Conservation (phyloP, 768 basidiomycete genomes). For the Galerina marginata region DNA sequence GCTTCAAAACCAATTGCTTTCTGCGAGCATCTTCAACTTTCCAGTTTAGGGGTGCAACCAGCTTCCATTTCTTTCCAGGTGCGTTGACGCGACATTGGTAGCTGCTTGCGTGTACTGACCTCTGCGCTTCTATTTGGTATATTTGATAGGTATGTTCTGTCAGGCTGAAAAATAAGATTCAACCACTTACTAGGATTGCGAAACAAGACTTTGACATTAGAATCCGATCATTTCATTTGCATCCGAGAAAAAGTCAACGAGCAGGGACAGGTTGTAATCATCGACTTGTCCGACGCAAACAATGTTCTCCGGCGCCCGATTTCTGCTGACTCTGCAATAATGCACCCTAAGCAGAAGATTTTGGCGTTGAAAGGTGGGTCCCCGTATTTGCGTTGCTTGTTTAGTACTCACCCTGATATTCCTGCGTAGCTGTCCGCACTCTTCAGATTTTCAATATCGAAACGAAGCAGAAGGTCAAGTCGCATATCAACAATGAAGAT, state of each 20-base stretch:
- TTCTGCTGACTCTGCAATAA: constrained; percentile 98
- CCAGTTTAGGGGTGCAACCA: constrained; percentile 94
- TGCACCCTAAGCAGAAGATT: constrained; percentile 97
- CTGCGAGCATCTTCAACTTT: constrained; percentile 92
- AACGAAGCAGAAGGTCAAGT: constrained; percentile 96
- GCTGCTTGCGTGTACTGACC: constrained; percentile 38
- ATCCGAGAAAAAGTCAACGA: constrained; percentile 95
- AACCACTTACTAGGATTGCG: constrained; percentile 1
- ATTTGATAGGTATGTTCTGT: constrained; percentile 36
- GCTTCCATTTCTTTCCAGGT: constrained; percentile 98
- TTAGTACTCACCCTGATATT: constrained; percentile 11
- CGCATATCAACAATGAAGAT: constrained; percentile 92
- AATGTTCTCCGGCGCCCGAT: constrained; percentile 96
- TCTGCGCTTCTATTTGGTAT: constrained; percentile 25
- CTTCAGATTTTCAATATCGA: constrained; percentile 99
- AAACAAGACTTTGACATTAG: constrained; percentile 84
- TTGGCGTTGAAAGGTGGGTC: constrained; percentile 89
- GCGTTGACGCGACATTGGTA: constrained; percentile 42
- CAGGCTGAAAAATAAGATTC: not conserved
- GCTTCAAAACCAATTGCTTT: constrained; percentile 83
- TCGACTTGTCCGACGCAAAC: constrained; percentile 97
- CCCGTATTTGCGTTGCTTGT: not conserved
- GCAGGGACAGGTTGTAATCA: constrained; percentile 97
- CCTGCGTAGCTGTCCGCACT: constrained; percentile 78
- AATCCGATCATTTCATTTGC: constrained; percentile 98